Percentiles rank a stretch among this genome's conserved stretches.
phyloP scores from a whole-genome alignment of 768 basidiomycete species.

The Candolleomyces eurysporus region DNA sequence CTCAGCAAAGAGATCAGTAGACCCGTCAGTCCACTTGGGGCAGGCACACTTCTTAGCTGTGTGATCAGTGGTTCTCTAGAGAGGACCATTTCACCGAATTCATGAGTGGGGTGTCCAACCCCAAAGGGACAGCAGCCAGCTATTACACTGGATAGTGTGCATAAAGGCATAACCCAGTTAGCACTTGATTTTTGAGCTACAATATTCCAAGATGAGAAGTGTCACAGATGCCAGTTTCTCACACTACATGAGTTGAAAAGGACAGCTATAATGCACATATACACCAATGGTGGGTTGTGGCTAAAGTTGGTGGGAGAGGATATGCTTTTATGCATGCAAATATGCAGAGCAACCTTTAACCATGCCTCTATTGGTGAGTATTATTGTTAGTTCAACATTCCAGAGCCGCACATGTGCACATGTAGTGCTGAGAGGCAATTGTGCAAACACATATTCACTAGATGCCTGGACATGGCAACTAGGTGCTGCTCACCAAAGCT shows the following conservation, averaged over 20 bases:
- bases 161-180: not conserved
- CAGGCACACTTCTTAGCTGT: not conserved
- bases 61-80: not conserved
- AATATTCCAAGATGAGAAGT: too few relatives aligned
- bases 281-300: not conserved
- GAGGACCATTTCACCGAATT: not conserved
- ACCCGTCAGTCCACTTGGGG: not conserved
- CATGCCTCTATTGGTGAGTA: not conserved
- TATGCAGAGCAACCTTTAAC: not conserved
- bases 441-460: too few relatives aligned
- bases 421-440: too few relatives aligned
- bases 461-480: too few relatives aligned
- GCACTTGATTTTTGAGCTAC: not conserved
- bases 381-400: not conserved
- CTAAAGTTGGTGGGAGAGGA: not conserved
- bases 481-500: too few relatives aligned
- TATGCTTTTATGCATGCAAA: not conserved
- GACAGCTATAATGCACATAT: not conserved
- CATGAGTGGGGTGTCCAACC: not conserved
- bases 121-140: not conserved
- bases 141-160: not conserved
- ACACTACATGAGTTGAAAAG: too few relatives aligned
- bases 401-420: not conserved
- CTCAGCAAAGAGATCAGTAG: not conserved
- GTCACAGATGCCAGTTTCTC: too few relatives aligned